Percentiles rank a stretch among this genome's conserved stretches.
phyloP scores from a whole-genome alignment of 805 yeast species.

The Suhomyces sp. region DNA sequence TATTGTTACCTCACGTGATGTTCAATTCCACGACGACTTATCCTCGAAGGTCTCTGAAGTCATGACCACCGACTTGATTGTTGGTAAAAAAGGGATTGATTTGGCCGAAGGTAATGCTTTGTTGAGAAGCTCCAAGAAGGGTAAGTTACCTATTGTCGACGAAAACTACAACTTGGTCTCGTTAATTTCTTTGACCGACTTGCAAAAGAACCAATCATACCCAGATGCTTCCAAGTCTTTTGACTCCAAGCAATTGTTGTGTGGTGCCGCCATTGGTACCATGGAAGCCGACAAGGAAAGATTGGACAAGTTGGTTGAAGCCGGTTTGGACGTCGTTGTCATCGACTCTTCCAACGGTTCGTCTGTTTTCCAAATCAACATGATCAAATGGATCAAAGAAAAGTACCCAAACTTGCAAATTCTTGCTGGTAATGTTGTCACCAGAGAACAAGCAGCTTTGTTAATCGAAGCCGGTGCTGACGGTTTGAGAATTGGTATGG shows the following conservation, averaged over 20 bases:
- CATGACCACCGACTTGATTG: slow-evolving; percentile 87
- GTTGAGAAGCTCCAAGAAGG: slow-evolving; percentile 90
- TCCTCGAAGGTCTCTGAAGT: slow-evolving; percentile 62
- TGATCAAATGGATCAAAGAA: slow-evolving; percentile 87
- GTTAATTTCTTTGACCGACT: slow-evolving; percentile 90
- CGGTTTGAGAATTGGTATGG: slow-evolving; percentile 99
- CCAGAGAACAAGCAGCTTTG: slow-evolving; percentile 97
- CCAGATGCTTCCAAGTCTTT: slow-evolving; percentile 94
- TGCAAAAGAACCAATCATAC: slow-evolving; percentile 90
- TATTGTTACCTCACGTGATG: slow-evolving; percentile 94
- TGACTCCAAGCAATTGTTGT: slow-evolving; percentile 88
- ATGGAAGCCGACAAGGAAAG: slow-evolving; percentile 84
- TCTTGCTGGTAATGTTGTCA: slow-evolving; percentile 97
- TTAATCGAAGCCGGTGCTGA: slow-evolving; percentile 93
- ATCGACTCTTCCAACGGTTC: slow-evolving; percentile 97
- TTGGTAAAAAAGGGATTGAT: slow-evolving; percentile 79
- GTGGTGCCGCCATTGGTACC: slow-evolving; percentile 99
- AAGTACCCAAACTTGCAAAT: slow-evolving; percentile 79
- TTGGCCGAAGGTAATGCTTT: slow-evolving; percentile 86
- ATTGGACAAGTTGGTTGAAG: slow-evolving; percentile 78
- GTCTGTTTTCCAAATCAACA: slow-evolving; percentile 89
- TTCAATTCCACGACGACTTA: slow-evolving; percentile 86
- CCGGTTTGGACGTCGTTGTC: slow-evolving; percentile 95
- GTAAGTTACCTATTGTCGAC: slow-evolving; percentile 94
- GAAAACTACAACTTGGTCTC: slow-evolving; percentile 71